A percentile compares a stretch with the other conserved stretches of the same genome.
Conservation (phyloP, 2,329 filamentous ascomycete genomes). For the Aspergillus amoenus region DNA sequence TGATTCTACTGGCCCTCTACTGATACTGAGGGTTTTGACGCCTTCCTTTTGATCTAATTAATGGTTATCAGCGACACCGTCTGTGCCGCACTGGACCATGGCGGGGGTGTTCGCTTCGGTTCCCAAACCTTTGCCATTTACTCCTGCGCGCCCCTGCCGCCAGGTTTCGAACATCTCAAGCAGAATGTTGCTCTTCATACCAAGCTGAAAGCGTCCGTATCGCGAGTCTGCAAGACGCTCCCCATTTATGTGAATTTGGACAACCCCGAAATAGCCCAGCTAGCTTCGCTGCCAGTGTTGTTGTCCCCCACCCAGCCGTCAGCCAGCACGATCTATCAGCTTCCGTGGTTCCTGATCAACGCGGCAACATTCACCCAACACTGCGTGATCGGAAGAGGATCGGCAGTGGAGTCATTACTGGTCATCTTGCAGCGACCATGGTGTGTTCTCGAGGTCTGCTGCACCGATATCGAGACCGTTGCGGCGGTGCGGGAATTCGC, state of each 20-base stretch:
- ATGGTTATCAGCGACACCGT: background rate
- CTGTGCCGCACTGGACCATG: slow-evolving; percentile 11
- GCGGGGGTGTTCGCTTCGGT: slow-evolving; percentile 11
- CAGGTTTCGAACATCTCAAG: background rate
- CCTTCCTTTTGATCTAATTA: background rate
- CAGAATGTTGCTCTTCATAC: background rate
- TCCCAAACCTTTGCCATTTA: slow-evolving; percentile 14
- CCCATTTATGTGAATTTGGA: slow-evolving; percentile 8
- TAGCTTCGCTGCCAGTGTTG: slow-evolving; percentile 8
- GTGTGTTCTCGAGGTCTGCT: slow-evolving; percentile 22
- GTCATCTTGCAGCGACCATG: slow-evolving; percentile 20
- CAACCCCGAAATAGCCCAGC: background rate
- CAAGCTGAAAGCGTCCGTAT: background rate
- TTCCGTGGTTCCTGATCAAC: slow-evolving; percentile 20
- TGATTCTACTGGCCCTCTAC: no score
- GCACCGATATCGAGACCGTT: slow-evolving; percentile 12
- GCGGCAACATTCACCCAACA: slow-evolving; percentile 14
- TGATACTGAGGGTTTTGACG: no score
- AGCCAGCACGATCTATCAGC: background rate
- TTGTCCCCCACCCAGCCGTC: background rate
- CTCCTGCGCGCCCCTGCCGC: slow-evolving; percentile 8
- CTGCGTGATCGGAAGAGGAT: slow-evolving; percentile 15
- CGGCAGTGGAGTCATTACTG: slow-evolving; percentile 14
- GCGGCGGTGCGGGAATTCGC: slow-evolving; percentile 9
- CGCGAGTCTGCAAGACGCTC: slow-evolving; percentile 5